These are phyloP conservation scores for maize (Zea mays) DNA, from an alignment of 176 grass and related monocot genomes.

Conservation along the genomic window Zm-B73-REFERENCE-NAM-5.0 NC_050100.1:179901001-179901500, in stretches of 20 bases:
- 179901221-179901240: constrained; percentile 11
- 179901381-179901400: constrained; percentile 19
- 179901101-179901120: background rate
- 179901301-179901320: constrained; percentile 32
- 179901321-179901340: constrained; percentile 42
- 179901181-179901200: constrained; percentile 24
- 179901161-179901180: constrained; percentile 29
- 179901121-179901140: background rate
- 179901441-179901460: background rate
- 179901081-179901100: background rate
- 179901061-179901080: constrained; percentile 3
- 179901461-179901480: background rate
- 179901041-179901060: background rate
- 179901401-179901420: constrained; percentile 21
- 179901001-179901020: background rate
- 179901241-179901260: constrained; percentile 9
- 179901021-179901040: background rate
- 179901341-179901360: constrained; percentile 27
- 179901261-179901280: constrained; percentile 44
- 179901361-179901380: constrained; percentile 29
- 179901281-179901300: constrained; percentile 25
- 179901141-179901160: constrained; percentile 2
- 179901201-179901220: constrained; percentile 3
- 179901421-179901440: background rate
- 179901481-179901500: constrained; percentile 19